Evolutionary conservation across 2,329 filamentous ascomycete genomes (phyloP).

Genomic region (Rhinocladiella similis): DNA sequence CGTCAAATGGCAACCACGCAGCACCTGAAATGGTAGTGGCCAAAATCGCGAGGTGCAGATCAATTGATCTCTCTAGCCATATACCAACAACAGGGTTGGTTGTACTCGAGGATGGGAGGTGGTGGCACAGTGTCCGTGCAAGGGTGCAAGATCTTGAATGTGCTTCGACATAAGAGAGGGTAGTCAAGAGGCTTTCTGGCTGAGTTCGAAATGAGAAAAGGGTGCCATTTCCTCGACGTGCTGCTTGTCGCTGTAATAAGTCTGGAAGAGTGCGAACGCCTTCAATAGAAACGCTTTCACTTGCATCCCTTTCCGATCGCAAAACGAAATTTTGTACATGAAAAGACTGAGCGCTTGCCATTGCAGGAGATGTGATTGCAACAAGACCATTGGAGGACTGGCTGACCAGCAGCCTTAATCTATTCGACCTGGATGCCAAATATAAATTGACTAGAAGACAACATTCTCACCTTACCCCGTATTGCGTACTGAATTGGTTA

Average conservation of each 20-base stretch:
- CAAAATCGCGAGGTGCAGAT: conserved; percentile 1
- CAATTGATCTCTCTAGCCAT: conserved; percentile 7
- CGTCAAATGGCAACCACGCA: conserved; percentile 5
- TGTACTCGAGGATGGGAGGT: neutral
- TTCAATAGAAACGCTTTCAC: neutral
- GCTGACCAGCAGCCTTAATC: no score
- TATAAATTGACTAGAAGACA: no score
- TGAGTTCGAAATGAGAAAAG: neutral
- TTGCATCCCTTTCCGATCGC: neutral
- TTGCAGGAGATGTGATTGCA: no score
- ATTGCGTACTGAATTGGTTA: no score
- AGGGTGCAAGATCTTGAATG: neutral
- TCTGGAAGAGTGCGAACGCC: neutral
- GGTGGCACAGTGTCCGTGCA: neutral
- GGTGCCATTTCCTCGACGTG: neutral
- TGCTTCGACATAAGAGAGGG: conserved; percentile 1
- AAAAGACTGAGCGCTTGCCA: neutral
- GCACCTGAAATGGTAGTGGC: conserved; percentile 5
- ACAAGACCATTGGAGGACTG: no score
- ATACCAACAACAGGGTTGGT: neutral
- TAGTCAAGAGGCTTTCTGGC: neutral
- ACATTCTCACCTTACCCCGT: no score
- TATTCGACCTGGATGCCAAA: no score
- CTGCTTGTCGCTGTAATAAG: neutral
- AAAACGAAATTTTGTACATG: neutral